Percentiles rank a stretch among this genome's conserved stretches.
phyloP scores from a whole-genome alignment of 331 rosid genomes.

The Quercus phellos region DNA sequence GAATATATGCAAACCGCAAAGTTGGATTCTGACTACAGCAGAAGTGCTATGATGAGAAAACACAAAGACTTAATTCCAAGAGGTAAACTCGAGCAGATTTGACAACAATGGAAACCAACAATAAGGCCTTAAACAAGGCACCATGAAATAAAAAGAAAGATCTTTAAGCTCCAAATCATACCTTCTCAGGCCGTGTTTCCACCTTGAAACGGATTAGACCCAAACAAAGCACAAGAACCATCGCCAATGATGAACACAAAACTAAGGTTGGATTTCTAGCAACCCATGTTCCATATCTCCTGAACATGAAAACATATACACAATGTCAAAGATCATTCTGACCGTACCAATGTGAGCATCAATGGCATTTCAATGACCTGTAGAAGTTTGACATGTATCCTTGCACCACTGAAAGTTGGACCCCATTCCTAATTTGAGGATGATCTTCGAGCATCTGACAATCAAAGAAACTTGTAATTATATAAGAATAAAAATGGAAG shows the following conservation, averaged over 20 bases:
- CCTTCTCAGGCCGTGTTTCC: conserved; percentile 97
- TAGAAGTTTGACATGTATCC: conserved; percentile 77
- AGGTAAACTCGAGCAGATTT: not conserved
- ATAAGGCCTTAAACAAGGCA: conserved; percentile 11
- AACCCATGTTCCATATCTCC: conserved; percentile 86
- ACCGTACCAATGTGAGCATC: conserved; percentile 4
- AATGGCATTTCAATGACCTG: conserved; percentile 52
- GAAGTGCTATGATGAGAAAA: not conserved
- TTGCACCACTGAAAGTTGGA: conserved; percentile 83
- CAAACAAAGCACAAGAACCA: conserved; percentile 77
- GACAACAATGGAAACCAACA: not conserved
- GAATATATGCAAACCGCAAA: not conserved
- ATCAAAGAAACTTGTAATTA: conserved; percentile 16
- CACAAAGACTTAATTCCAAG: not conserved
- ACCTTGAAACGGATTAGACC: conserved; percentile 89
- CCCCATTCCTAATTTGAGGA: conserved; percentile 41
- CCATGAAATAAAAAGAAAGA: not conserved
- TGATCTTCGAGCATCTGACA: conserved; percentile 68
- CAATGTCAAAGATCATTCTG: conserved; percentile 32
- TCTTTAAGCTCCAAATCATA: conserved; percentile 16
- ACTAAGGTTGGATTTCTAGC: conserved; percentile 76
- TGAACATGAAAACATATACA: conserved; percentile 31
- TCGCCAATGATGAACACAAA: conserved; percentile 62
- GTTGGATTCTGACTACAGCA: not conserved
- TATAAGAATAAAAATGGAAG: conserved; percentile 15